Conservation (phyloP, 768 basidiomycete species). For the Russula lepida region DNA sequence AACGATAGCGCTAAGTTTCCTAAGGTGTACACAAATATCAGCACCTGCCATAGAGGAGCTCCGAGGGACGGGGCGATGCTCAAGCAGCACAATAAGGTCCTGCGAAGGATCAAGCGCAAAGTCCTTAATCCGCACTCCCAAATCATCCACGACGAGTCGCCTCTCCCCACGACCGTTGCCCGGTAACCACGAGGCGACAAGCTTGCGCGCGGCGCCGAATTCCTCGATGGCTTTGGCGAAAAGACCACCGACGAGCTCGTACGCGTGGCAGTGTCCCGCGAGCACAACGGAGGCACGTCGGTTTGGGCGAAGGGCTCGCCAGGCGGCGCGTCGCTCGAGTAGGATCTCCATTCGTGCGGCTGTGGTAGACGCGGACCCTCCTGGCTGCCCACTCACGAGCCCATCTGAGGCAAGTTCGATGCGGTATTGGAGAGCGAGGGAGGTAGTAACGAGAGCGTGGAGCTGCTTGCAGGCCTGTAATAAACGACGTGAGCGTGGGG, state of each 20-base stretch:
- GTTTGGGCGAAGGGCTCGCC: slow-evolving; percentile 30
- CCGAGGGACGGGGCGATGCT: not conserved
- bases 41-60: not conserved
- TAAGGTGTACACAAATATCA: slow-evolving; percentile 34
- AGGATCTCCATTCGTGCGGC: slow-evolving; percentile 31
- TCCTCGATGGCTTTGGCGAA: slow-evolving; percentile 31
- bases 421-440: slow-evolving; percentile 26
- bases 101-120: slow-evolving; percentile 62
- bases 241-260: slow-evolving; percentile 53
- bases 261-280: slow-evolving; percentile 38
- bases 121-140: slow-evolving; percentile 40
- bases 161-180: slow-evolving; percentile 8
- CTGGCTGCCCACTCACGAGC: slow-evolving; percentile 23
- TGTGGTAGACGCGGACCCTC: slow-evolving; percentile 17
- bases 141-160: slow-evolving; percentile 27
- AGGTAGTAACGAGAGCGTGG: slow-evolving; percentile 18
- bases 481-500: not conserved
- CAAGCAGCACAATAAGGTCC: slow-evolving; percentile 45
- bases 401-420: slow-evolving; percentile 29
- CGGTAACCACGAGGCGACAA: slow-evolving; percentile 27
- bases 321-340: slow-evolving; percentile 29
- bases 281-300: slow-evolving; percentile 25
- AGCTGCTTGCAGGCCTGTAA: slow-evolving; percentile 25
- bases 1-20: slow-evolving; percentile 32
- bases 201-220: slow-evolving; percentile 17